Evolutionary conservation across 164 flowering plant species (phyloP).

Genomic region (Berberis thunbergii): DNA sequence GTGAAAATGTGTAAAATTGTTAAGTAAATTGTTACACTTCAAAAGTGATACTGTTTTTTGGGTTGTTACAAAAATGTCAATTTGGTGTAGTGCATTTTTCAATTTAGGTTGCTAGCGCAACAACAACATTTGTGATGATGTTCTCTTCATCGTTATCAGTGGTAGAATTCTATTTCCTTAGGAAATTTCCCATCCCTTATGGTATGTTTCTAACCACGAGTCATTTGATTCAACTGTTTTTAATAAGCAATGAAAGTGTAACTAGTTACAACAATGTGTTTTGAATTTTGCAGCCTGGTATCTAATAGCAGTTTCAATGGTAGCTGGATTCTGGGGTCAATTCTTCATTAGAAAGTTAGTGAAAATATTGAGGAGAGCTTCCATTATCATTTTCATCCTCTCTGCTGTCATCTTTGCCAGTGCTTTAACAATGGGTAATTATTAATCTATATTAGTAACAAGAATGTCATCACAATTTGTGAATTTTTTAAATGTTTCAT

Average conservation of each 20-base stretch:
- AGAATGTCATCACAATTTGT: no score
- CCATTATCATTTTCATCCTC: slow-evolving; percentile 73
- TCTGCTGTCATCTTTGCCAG: slow-evolving; percentile 91
- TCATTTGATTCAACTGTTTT: no score
- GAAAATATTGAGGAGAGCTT: slow-evolving; percentile 58
- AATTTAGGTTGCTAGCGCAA: slow-evolving; percentile 83
- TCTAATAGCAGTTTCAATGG: slow-evolving; percentile 49
- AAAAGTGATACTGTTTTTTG: no score
- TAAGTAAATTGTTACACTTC: no score
- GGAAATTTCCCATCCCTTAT: slow-evolving; percentile 83
- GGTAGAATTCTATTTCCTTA: slow-evolving; percentile 86
- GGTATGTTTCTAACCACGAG: slow-evolving; percentile 32
- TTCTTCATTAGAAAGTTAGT: slow-evolving; percentile 59
- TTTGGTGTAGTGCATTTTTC: no score
- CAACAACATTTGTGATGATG: slow-evolving; percentile 98
- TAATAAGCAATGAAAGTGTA: no score
- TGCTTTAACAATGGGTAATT: slow-evolving; percentile 86
- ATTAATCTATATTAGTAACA: no score
- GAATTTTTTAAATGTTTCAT: no score
- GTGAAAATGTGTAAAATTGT: no score
- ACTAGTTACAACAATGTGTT: no score
- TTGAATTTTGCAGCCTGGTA: slow-evolving; percentile 50
- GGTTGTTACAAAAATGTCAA: no score
- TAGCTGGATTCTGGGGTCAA: slow-evolving; percentile 78
- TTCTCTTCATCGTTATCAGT: slow-evolving; percentile 93